Evolutionary conservation across 495 filamentous ascomycete genomes (phyloP).

Genomic region (Trichocladium uniseriatum): DNA sequence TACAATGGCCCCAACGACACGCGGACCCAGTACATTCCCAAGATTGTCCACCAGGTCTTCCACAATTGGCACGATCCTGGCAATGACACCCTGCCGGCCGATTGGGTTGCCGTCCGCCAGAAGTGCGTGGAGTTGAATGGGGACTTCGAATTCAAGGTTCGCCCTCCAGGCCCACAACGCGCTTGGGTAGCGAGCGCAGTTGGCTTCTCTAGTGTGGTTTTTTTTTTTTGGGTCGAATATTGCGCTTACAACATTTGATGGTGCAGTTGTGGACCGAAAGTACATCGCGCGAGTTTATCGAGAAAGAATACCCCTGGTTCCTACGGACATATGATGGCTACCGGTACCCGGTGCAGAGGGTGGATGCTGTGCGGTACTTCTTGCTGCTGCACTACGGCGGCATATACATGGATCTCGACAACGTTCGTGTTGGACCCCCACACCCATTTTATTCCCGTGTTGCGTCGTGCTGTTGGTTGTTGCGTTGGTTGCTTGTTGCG

Average conservation of each 20-base stretch:
- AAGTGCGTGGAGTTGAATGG: slow-evolving; percentile 67
- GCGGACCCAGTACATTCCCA: slow-evolving; percentile 39
- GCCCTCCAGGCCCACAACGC: no score
- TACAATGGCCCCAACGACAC: slow-evolving; percentile 1
- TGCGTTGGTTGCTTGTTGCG: no score
- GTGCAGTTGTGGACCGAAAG: slow-evolving; percentile 81
- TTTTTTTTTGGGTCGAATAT: no score
- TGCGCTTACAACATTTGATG: no score
- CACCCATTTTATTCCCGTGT: neutral
- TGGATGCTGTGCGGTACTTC: slow-evolving; percentile 83
- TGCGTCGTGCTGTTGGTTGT: no score
- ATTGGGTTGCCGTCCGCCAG: slow-evolving; percentile 64
- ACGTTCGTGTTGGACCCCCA: slow-evolving; percentile 45
- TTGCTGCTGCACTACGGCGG: slow-evolving; percentile 75
- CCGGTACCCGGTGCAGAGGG: slow-evolving; percentile 72
- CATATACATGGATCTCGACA: slow-evolving; percentile 83
- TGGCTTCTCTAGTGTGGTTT: no score
- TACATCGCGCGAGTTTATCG: slow-evolving; percentile 66
- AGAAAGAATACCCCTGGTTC: slow-evolving; percentile 74
- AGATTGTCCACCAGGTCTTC: slow-evolving; percentile 88
- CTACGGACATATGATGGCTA: slow-evolving; percentile 75
- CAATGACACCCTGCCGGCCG: slow-evolving; percentile 55
- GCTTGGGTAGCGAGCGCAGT: no score
- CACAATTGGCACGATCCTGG: slow-evolving; percentile 44
- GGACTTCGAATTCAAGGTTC: slow-evolving; percentile 75